Evolutionary conservation across 257 asterid genomes (phyloP).

Genomic region (Ajuga chamaepitys): DNA sequence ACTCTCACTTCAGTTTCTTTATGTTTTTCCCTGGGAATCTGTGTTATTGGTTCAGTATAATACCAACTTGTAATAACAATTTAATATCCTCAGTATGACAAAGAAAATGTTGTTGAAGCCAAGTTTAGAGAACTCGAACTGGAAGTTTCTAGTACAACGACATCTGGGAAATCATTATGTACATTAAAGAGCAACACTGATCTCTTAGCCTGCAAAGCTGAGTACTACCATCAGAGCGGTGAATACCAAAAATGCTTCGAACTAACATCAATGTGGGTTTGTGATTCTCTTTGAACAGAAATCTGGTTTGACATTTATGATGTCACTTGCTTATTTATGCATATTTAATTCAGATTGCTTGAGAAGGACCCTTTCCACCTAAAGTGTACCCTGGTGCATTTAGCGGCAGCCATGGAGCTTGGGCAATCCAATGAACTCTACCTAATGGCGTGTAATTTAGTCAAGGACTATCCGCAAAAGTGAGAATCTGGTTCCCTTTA

Average conservation of each 20-base stretch:
- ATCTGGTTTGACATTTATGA: neutral
- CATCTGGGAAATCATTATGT: slow-evolving; percentile 58
- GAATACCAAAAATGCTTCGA: slow-evolving; percentile 96
- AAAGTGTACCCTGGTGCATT: slow-evolving; percentile 86
- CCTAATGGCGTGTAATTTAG: slow-evolving; percentile 97
- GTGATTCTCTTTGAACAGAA: slow-evolving; percentile 8
- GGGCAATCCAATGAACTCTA: slow-evolving; percentile 96
- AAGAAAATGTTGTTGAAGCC: slow-evolving; percentile 74
- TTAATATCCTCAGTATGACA: slow-evolving; percentile 61
- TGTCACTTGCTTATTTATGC: slow-evolving; percentile 16
- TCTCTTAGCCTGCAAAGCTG: slow-evolving; percentile 99
- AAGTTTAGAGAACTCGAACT: slow-evolving; percentile 84
- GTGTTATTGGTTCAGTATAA: slow-evolving; percentile 5
- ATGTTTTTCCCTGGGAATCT: neutral
- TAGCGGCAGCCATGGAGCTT: slow-evolving; percentile 98
- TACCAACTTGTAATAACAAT: slow-evolving; percentile 4
- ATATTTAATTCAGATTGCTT: slow-evolving; percentile 66
- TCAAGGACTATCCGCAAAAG: slow-evolving; percentile 98
- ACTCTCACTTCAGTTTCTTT: neutral
- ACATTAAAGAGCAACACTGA: slow-evolving; percentile 79
- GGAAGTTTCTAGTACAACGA: slow-evolving; percentile 40
- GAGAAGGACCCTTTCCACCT: slow-evolving; percentile 99
- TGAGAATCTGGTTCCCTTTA: slow-evolving; percentile 35
- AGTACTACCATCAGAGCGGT: slow-evolving; percentile 92
- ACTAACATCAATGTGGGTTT: slow-evolving; percentile 74